Conservation (phyloP, 345 rosid species). For the Excoecaria cochinchinensis region DNA sequence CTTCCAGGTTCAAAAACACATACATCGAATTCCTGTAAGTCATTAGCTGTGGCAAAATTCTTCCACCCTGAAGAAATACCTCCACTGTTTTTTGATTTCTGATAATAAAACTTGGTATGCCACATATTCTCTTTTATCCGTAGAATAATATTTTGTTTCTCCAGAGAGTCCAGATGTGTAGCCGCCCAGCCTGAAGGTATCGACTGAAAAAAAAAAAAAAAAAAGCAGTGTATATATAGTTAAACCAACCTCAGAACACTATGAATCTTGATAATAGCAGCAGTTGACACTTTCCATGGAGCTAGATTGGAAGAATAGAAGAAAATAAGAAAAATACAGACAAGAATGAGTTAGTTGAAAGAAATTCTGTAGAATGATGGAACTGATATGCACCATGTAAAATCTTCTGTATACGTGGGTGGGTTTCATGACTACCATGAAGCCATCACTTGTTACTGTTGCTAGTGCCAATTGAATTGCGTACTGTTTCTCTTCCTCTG, state of each 20-base stretch:
- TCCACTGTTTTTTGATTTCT: constrained; percentile 32
- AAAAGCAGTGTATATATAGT: background rate
- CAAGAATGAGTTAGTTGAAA: background rate
- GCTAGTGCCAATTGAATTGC: constrained; percentile 36
- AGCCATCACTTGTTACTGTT: constrained; percentile 36
- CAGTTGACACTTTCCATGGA: background rate
- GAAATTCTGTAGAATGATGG: background rate
- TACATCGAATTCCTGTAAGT: constrained; percentile 45
- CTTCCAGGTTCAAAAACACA: constrained; percentile 42
- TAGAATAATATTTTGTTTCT: constrained; percentile 42
- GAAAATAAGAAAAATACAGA: background rate
- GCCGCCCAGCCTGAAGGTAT: constrained; percentile 41
- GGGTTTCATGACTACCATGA: constrained; percentile 49
- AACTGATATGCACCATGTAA: constrained; percentile 39
- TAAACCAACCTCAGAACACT: background rate
- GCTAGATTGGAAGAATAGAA: background rate
- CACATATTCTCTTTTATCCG: constrained; percentile 31
- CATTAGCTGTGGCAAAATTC: constrained; percentile 44
- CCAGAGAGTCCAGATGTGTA: constrained; percentile 24
- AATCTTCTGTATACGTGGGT: constrained; percentile 45
- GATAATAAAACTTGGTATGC: constrained; percentile 30
- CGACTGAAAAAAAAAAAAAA: constrained; percentile 33
- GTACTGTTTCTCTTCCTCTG: constrained; percentile 33
- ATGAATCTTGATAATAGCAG: background rate
- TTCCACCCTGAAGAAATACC: constrained; percentile 57